These are phyloP conservation scores for Suillus tomentosus DNA, from an alignment of 768 basidiomycete genomes.

Conservation along the genomic window DNA sequence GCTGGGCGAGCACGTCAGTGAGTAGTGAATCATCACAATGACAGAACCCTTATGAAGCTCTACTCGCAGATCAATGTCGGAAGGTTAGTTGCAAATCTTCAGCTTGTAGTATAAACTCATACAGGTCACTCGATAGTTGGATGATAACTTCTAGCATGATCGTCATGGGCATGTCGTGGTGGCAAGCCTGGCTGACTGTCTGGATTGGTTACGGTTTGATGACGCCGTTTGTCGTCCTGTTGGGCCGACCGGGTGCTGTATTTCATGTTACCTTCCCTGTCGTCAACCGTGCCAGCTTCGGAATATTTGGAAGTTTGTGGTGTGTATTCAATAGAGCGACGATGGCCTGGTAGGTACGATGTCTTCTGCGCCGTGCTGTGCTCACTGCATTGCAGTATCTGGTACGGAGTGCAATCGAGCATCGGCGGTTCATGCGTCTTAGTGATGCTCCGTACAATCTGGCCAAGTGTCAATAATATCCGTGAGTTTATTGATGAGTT, in stretches of 20 bases:
- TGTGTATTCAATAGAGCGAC: constrained; percentile 68
- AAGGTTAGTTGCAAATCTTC: constrained; percentile 3
- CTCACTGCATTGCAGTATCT: constrained; percentile 42
- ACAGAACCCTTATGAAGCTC: not conserved
- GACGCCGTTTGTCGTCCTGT: constrained; percentile 67
- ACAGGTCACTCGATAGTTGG: constrained; percentile 46
- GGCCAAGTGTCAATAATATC: constrained; percentile 64
- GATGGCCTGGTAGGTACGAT: constrained; percentile 57
- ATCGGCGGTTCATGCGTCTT: constrained; percentile 73
- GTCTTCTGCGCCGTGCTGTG: constrained; percentile 20
- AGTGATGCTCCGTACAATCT: constrained; percentile 69
- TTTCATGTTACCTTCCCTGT: constrained; percentile 72
- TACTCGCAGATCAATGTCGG: constrained; percentile 5
- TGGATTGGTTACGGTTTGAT: constrained; percentile 60
- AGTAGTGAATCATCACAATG: constrained; percentile 6
- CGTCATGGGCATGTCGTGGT: constrained; percentile 67
- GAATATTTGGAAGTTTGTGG: constrained; percentile 72
- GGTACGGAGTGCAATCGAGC: constrained; percentile 73
- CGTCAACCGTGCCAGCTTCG: constrained; percentile 67
- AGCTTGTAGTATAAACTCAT: not conserved
- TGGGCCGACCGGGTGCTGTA: constrained; percentile 70
- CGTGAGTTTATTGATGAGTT: constrained; percentile 38
- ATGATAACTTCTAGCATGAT: constrained; percentile 72
- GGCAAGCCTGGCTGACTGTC: constrained; percentile 79
- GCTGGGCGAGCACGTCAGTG: constrained; percentile 69